Base-by-base conservation (phyloP, 805 yeast genomes). In the Suhomyces faveliae region DNA sequence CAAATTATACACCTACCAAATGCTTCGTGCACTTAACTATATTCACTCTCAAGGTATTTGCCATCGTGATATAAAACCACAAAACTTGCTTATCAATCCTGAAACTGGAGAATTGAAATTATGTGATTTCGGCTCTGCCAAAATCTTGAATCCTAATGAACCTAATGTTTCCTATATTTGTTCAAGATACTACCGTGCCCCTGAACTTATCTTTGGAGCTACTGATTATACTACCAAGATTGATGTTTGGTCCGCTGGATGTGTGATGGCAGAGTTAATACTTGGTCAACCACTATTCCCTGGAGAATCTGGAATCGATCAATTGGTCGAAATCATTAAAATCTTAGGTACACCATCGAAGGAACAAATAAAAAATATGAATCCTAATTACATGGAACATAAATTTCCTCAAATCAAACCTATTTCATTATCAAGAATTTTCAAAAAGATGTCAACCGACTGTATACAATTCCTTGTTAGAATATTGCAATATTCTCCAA, bases 271-370 rank as follows among this genome's bases (percentile, higher is more conserved):
- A 4, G 99, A 94, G 70, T 74, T 94, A 60, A 81, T 91, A 53
- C 77, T 94, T 48, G 98, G 99, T 13, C 97, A 90, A 65, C 99
- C 99, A 11, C 74, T 94, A 55, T 94, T 94, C 71, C 99, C 99
- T 10, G 99, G 99, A 40, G 98, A 94, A 65, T 84, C 91, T 51
- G 98, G 99, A 33, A 92, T 94, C 50, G 99, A 94, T 66, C 99
- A 94, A 68, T 79, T 92, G 59, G 98, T 92, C 15, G 99, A 92
- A 68, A 92, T 92, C 58, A 92, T 92, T 66, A 94, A 94, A 70
- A 88, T 92, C 21, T 76, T 94, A 62, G 99, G 99, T 12, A 92
- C 99, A 1, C 99, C 99, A 6, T 77, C 95, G 13, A 82, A 87
- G 49, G 96, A 90, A 42, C 96, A 92, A 68, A 92, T 92, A 56